Evolutionary conservation across 345 rosid genomes (phyloP).

Genomic region (Eucalyptus marginata): DNA sequence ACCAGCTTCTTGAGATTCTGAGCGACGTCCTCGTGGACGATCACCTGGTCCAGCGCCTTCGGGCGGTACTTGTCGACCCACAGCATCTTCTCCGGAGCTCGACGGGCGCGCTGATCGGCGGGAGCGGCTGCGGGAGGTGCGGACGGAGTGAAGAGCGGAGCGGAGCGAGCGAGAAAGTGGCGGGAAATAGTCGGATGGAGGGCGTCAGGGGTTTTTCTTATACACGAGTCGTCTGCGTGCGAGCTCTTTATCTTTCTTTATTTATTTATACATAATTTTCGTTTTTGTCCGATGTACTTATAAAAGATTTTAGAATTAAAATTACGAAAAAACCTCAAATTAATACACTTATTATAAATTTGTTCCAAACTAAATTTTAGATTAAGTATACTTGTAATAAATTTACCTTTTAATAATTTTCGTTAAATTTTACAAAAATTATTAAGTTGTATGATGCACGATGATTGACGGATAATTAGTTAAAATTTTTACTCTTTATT

Average conservation of each 20-base stretch:
- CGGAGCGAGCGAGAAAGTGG: background rate
- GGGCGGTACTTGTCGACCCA: constrained; percentile 99
- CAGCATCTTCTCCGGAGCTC: constrained; percentile 43
- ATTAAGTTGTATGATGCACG: accelerated
- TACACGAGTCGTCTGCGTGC: background rate
- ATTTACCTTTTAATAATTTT: accelerated
- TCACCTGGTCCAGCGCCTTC: constrained; percentile 68
- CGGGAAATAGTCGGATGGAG: background rate
- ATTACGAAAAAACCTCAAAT: accelerated
- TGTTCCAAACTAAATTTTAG: accelerated
- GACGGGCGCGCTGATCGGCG: background rate
- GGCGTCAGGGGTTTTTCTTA: background rate
- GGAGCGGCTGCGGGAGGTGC: background rate
- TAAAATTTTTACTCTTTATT: too few species aligned
- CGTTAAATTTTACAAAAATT: accelerated
- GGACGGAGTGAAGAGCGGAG: constrained; percentile 1
- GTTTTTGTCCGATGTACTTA: background rate
- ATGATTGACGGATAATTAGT: too few species aligned
- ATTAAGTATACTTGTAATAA: accelerated
- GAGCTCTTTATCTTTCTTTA: background rate
- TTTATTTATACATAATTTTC: background rate
- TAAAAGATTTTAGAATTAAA: too few species aligned
- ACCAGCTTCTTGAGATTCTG: constrained; percentile 87
- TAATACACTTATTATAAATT: too few species aligned
- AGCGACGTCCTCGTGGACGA: constrained; percentile 77